These are phyloP conservation scores for Podospora pseudoanserina DNA, from an alignment of 495 filamentous ascomycete species.

Conservation along the genomic window DNA sequence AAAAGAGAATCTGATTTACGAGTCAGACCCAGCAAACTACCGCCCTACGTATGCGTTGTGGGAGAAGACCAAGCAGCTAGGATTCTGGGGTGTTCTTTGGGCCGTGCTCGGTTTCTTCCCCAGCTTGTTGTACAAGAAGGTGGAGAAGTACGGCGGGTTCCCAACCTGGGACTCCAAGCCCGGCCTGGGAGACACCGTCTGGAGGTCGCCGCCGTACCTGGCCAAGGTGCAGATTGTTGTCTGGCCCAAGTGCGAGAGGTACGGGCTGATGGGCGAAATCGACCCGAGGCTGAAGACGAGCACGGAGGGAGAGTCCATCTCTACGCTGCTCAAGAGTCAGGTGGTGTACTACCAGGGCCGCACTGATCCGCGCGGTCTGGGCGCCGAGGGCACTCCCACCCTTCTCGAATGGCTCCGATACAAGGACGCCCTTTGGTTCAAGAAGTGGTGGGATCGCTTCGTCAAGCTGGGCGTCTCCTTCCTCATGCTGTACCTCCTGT, in stretches of 20 bases:
- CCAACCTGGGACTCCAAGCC: neutral
- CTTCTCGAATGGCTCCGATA: slow-evolving; percentile 10
- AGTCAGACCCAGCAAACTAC: neutral
- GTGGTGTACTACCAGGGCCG: slow-evolving; percentile 38
- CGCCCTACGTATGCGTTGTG: neutral
- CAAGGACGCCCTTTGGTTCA: neutral
- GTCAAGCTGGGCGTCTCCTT: neutral
- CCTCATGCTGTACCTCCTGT: neutral
- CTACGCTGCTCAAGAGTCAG: slow-evolving; percentile 22
- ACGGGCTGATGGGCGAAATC: slow-evolving; percentile 24
- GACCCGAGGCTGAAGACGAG: slow-evolving; percentile 5
- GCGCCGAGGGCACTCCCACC: slow-evolving; percentile 15
- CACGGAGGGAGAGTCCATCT: slow-evolving; percentile 30
- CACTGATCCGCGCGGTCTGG: slow-evolving; percentile 6
- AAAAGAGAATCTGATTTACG: neutral
- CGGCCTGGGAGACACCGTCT: neutral
- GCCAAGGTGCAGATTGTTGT: slow-evolving; percentile 41
- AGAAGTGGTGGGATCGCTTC: neutral
- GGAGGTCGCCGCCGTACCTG: slow-evolving; percentile 6
- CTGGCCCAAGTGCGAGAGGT: slow-evolving; percentile 39
- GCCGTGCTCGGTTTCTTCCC: neutral
- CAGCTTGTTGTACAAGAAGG: neutral
- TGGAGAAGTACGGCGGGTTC: neutral
- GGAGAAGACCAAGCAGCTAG: neutral
- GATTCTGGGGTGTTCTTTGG: neutral